These are phyloP conservation scores for Williopsis jadinii DNA, from an alignment of 1,139 yeast species.

Conservation along the genomic window DNA sequence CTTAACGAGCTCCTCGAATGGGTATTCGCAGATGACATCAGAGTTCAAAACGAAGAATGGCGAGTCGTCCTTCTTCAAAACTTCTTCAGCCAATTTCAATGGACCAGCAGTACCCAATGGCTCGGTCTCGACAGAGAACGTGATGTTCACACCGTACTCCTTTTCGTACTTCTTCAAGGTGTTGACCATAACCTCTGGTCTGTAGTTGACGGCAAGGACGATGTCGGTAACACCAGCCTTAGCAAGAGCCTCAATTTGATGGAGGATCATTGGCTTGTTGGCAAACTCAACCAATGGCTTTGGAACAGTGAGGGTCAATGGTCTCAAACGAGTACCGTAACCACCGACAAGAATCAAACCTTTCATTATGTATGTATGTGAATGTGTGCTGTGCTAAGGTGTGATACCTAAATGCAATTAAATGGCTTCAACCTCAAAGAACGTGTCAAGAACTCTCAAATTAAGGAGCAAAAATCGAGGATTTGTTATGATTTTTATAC, in stretches of 20 bases:
- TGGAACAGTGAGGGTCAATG: conserved; percentile 92
- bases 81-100: conserved; percentile 90
- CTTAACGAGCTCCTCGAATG: conserved; percentile 83
- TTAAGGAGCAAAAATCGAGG: no score
- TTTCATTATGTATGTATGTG: conserved; percentile 52
- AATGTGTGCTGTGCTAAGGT: not conserved
- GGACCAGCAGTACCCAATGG: conserved; percentile 99
- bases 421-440: conserved; percentile 4
- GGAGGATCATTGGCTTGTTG: conserved; percentile 95
- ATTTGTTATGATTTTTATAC: no score
- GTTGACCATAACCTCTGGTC: conserved; percentile 98
- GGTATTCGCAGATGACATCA: conserved; percentile 98
- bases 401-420: not conserved
- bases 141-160: conserved; percentile 89
- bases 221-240: conserved; percentile 98
- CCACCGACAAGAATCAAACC: conserved; percentile 99
- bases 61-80: conserved; percentile 87
- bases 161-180: conserved; percentile 91
- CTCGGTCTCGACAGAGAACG: conserved; percentile 98
- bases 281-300: conserved; percentile 98
- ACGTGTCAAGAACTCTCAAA: not conserved
- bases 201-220: conserved; percentile 97
- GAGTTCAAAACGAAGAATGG: conserved; percentile 98
- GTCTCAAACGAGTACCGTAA: conserved; percentile 99
- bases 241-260: conserved; percentile 97